Evolutionary conservation across 345 rosid genomes (phyloP).

Genomic region (Passiflora organensis): DNA sequence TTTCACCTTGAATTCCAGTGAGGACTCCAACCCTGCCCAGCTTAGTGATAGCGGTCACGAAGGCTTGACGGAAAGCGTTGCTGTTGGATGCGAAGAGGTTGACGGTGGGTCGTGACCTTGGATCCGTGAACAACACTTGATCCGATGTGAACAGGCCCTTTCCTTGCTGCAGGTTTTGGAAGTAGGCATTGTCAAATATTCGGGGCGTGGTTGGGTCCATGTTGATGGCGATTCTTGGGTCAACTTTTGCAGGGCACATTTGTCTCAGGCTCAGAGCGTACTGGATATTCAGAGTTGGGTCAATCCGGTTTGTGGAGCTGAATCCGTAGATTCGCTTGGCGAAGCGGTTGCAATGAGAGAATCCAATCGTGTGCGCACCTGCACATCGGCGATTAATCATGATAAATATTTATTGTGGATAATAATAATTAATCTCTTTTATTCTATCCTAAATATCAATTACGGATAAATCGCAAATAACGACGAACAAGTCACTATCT

Average conservation of each 20-base stretch:
- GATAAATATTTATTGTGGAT: too few species aligned
- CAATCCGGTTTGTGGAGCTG: slow-evolving; percentile 23
- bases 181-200: slow-evolving; percentile 76
- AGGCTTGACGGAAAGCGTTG: slow-evolving; percentile 55
- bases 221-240: slow-evolving; percentile 68
- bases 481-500: too few species aligned
- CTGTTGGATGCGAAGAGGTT: slow-evolving; percentile 41
- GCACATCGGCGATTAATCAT: neutral
- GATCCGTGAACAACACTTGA: slow-evolving; percentile 55
- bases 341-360: slow-evolving; percentile 69
- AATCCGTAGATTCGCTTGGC: slow-evolving; percentile 58
- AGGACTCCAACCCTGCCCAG: slow-evolving; percentile 72
- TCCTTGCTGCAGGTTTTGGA: slow-evolving; percentile 60
- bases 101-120: slow-evolving; percentile 55
- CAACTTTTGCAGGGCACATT: slow-evolving; percentile 62
- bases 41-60: slow-evolving; percentile 57
- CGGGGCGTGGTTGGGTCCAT: slow-evolving; percentile 75
- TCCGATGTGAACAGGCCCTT: slow-evolving; percentile 75
- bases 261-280: slow-evolving; percentile 55
- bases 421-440: too few species aligned
- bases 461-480: too few species aligned
- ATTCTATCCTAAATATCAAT: too few species aligned
- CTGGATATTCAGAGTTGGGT: slow-evolving; percentile 46
- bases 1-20: slow-evolving; percentile 70
- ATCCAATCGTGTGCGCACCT: slow-evolving; percentile 81